Evolutionary conservation across 768 basidiomycete genomes (phyloP).

Genomic region (Melanogaster broomeanus): DNA sequence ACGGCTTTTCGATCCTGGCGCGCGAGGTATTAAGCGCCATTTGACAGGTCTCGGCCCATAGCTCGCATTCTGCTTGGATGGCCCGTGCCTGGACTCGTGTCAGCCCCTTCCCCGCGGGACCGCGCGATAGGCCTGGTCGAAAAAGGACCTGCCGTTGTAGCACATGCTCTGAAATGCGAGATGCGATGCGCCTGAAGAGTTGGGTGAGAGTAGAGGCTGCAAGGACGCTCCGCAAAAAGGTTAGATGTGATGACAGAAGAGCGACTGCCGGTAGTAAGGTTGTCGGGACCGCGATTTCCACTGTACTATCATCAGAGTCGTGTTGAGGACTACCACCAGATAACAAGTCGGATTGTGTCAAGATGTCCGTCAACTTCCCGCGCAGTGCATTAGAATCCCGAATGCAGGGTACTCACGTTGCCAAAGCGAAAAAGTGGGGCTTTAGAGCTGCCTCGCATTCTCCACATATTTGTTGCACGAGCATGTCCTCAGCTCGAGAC

Average conservation of each 20-base stretch:
- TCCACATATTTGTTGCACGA: slow-evolving; percentile 76
- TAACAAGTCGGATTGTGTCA: neutral
- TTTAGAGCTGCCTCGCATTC: slow-evolving; percentile 82
- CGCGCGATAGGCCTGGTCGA: slow-evolving; percentile 64
- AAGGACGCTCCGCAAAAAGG: slow-evolving; percentile 63
- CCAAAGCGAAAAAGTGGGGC: slow-evolving; percentile 62
- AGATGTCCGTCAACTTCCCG: neutral
- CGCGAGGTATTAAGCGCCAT: slow-evolving; percentile 50
- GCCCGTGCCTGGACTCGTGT: slow-evolving; percentile 52
- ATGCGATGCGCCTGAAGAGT: slow-evolving; percentile 75
- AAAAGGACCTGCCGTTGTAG: slow-evolving; percentile 81
- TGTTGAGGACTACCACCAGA: slow-evolving; percentile 11
- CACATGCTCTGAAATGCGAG: slow-evolving; percentile 74
- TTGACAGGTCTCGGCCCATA: slow-evolving; percentile 83
- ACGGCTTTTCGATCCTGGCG: slow-evolving; percentile 68
- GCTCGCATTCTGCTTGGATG: slow-evolving; percentile 70
- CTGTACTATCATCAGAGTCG: slow-evolving; percentile 9
- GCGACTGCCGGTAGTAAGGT: slow-evolving; percentile 77
- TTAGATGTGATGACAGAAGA: slow-evolving; percentile 77
- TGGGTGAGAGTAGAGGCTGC: slow-evolving; percentile 56
- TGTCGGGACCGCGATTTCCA: slow-evolving; percentile 57
- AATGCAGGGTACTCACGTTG: slow-evolving; percentile 35
- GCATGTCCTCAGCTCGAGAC: slow-evolving; percentile 82
- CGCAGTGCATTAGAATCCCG: neutral
- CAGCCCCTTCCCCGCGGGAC: slow-evolving; percentile 19